These are phyloP conservation scores for Euphorbia peplus DNA, from an alignment of 345 rosid genomes.

Conservation along the genomic window DNA sequence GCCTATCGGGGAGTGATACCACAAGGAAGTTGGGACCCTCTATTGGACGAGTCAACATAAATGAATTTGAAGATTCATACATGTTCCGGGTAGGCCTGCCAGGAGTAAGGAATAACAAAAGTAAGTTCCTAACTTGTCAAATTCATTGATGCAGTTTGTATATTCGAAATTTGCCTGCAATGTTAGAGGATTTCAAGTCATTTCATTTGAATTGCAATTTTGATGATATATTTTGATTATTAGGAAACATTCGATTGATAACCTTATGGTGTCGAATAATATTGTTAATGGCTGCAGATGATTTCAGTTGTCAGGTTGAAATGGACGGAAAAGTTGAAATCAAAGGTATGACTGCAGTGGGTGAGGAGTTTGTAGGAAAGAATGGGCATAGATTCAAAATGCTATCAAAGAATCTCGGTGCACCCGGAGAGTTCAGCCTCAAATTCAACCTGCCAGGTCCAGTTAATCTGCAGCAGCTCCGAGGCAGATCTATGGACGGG, in stretches of 20 bases:
- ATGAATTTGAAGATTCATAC: slow-evolving; percentile 21
- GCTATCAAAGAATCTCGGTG: slow-evolving; percentile 59
- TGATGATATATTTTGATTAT: not conserved
- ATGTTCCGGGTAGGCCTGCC: slow-evolving; percentile 20
- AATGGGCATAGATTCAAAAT: slow-evolving; percentile 50
- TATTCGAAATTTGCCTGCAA: not conserved
- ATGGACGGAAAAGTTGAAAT: slow-evolving; percentile 52
- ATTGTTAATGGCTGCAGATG: slow-evolving; percentile 37
- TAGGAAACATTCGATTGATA: too few relatives aligned
- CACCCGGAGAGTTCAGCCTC: slow-evolving; percentile 68
- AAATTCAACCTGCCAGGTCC: slow-evolving; percentile 74
- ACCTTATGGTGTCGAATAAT: too few relatives aligned
- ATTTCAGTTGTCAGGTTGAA: slow-evolving; percentile 58
- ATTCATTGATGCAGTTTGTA: not conserved
- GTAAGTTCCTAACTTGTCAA: slow-evolving; percentile 16
- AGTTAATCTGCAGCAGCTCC: slow-evolving; percentile 41
- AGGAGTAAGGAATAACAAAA: slow-evolving; percentile 12
- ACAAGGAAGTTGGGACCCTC: slow-evolving; percentile 2
- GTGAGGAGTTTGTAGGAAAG: slow-evolving; percentile 55
- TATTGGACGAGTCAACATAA: slow-evolving; percentile 19
- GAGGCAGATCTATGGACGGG: slow-evolving; percentile 49
- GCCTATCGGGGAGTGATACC: slow-evolving; percentile 20
- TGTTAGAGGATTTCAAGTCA: not conserved
- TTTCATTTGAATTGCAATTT: not conserved
- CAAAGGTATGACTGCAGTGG: slow-evolving; percentile 60